These are phyloP conservation scores for Phytopythium delawarense DNA, from an alignment of 352 stramenopile species.

Conservation along the genomic window DNA sequence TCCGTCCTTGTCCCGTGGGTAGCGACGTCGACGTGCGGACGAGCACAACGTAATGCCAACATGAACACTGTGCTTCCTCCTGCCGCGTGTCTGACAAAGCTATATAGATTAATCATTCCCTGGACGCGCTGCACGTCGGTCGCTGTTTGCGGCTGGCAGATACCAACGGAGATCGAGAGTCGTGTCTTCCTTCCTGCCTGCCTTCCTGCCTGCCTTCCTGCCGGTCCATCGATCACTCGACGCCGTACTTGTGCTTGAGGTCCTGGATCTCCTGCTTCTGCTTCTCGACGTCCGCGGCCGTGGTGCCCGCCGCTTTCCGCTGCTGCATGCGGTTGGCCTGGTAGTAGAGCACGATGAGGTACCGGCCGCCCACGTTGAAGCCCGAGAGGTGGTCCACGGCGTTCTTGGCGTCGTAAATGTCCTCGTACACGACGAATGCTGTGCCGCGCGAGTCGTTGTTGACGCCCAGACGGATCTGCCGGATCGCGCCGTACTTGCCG, in stretches of 20 bases:
- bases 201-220: too few relatives aligned
- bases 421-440: constrained; percentile 98
- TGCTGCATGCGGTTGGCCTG: constrained; percentile 89
- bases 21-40: background rate
- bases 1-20: background rate
- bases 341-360: constrained; percentile 99
- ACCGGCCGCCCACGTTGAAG: constrained; percentile 99
- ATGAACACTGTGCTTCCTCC: constrained; percentile 5
- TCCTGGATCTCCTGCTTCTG: constrained; percentile 79
- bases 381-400: constrained; percentile 98
- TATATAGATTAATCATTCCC: background rate
- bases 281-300: constrained; percentile 45
- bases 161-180: too few relatives aligned
- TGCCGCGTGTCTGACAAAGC: background rate
- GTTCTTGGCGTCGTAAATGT: constrained; percentile 99
- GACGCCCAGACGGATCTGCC: constrained; percentile 93
- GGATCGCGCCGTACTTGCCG: constrained; percentile 99
- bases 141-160: too few relatives aligned
- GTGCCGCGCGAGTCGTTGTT: constrained; percentile 96
- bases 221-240: constrained; percentile 32
- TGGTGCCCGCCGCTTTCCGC: constrained; percentile 23
- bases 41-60: constrained; percentile 1
- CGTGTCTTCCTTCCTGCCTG: background rate
- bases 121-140: too few relatives aligned
- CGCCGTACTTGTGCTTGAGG: constrained; percentile 83